A percentile compares a stretch with the other conserved stretches of the same genome.
phyloP scores from a whole-genome alignment of 2,329 filamentous ascomycete species.

The Colletotrichum sp. region DNA sequence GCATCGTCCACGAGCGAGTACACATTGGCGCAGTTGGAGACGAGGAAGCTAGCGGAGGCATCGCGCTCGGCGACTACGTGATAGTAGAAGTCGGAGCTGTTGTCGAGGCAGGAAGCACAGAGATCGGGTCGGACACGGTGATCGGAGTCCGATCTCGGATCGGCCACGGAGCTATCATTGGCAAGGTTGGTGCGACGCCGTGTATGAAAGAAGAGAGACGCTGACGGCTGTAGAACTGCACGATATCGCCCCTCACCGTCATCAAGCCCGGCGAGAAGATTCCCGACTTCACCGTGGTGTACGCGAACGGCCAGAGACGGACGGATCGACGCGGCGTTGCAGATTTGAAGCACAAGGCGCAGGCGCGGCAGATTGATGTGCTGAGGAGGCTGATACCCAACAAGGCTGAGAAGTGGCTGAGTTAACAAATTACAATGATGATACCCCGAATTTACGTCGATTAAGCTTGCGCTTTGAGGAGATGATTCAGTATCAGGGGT shows the following conservation, averaged over 20 bases:
- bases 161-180: slow-evolving; percentile 65
- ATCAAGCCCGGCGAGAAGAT: slow-evolving; percentile 63
- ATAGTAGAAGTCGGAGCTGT: slow-evolving; percentile 64
- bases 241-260: slow-evolving; percentile 68
- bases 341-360: slow-evolving; percentile 66
- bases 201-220: not conserved
- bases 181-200: slow-evolving; percentile 52
- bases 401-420: slow-evolving; percentile 39
- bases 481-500: not conserved
- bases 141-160: slow-evolving; percentile 66
- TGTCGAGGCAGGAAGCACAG: slow-evolving; percentile 67
- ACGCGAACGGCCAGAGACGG: slow-evolving; percentile 65
- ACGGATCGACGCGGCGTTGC: slow-evolving; percentile 65
- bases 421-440: not conserved
- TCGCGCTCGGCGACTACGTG: slow-evolving; percentile 65
- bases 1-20: slow-evolving; percentile 78
- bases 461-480: not conserved
- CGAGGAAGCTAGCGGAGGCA: slow-evolving; percentile 46
- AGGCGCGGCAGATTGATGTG: slow-evolving; percentile 72
- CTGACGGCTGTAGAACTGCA: slow-evolving; percentile 62
- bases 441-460: slow-evolving; percentile 1
- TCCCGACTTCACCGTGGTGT: slow-evolving; percentile 73
- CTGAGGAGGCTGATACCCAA: slow-evolving; percentile 70
- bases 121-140: slow-evolving; percentile 64
- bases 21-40: slow-evolving; percentile 55